Percentiles rank a stretch among this genome's conserved stretches.
phyloP scores from a whole-genome alignment of 352 stramenopile genomes.

The Globisporangium middletonii region DNA sequence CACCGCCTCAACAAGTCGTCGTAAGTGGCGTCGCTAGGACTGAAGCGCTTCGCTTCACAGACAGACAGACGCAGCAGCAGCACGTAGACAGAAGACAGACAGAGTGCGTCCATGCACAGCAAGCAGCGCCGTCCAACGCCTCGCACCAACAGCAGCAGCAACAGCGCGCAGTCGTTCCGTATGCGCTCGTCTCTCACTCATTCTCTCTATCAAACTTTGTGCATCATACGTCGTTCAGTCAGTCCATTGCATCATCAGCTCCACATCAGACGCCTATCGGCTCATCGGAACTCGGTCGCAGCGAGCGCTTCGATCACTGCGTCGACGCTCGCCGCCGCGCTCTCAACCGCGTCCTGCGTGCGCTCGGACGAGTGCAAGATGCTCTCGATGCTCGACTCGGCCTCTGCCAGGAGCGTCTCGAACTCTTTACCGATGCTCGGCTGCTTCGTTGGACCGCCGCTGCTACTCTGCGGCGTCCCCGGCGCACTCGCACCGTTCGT shows the following conservation, averaged over 20 bases:
- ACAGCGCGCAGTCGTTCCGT: too few species aligned
- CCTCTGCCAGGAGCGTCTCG: conserved; percentile 59
- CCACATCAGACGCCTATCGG: neutral
- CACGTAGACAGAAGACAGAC: too few species aligned
- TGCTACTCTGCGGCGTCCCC: conserved; percentile 5
- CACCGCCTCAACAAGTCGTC: conserved; percentile 78
- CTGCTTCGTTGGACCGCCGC: conserved; percentile 21
- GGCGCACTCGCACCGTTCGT: neutral
- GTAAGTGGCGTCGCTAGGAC: conserved; percentile 5
- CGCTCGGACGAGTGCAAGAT: conserved; percentile 9
- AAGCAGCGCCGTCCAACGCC: too few species aligned
- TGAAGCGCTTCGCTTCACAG: too few species aligned
- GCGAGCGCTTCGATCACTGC: conserved; percentile 12
- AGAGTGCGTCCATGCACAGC: too few species aligned
- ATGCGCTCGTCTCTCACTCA: neutral
- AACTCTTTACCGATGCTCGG: conserved; percentile 59
- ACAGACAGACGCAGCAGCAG: too few species aligned
- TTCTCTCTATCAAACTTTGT: neutral
- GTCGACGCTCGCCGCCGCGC: conserved; percentile 4
- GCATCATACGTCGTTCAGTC: too few species aligned
- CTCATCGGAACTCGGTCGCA: conserved; percentile 8
- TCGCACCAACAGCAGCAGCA: too few species aligned
- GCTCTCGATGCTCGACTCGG: conserved; percentile 66
- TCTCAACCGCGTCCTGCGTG: neutral
- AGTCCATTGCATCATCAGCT: neutral